Conservation (phyloP, 75 land plant species). For the Adiantum capillusveneris region DNA sequence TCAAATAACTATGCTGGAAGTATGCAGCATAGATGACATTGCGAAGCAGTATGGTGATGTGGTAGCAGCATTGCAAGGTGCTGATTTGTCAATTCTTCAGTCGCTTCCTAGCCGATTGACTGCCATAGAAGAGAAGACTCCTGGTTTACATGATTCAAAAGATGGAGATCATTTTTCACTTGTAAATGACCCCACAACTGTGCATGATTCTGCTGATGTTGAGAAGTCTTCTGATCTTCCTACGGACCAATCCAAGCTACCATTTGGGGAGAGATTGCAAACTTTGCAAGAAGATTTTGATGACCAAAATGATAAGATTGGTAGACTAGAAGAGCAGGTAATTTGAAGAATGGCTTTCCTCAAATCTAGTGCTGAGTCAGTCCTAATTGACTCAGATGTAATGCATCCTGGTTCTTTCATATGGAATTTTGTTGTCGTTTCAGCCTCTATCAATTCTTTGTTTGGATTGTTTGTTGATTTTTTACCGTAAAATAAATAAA, state of each 20-base stretch:
- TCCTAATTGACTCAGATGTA: too few relatives aligned
- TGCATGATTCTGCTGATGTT: too few relatives aligned
- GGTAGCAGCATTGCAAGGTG: conserved; percentile 1
- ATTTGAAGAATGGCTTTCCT: background rate
- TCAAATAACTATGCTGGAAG: background rate
- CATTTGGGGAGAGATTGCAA: background rate
- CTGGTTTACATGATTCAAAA: background rate
- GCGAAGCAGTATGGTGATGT: background rate
- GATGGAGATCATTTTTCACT: background rate
- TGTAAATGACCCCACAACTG: background rate
- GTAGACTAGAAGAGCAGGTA: background rate
- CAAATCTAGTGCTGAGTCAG: background rate
- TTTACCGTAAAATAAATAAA: too few relatives aligned
- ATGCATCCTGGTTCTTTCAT: too few relatives aligned
- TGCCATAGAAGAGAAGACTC: conserved; percentile 3
- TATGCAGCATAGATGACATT: conserved; percentile 3
- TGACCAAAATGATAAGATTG: conserved; percentile 1
- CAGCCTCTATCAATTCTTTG: too few relatives aligned
- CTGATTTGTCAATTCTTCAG: background rate
- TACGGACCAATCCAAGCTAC: too few relatives aligned
- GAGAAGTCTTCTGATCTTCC: too few relatives aligned
- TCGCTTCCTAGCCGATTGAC: background rate
- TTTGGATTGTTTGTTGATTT: too few relatives aligned
- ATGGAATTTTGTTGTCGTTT: too few relatives aligned
- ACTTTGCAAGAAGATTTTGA: background rate